Evolutionary conservation across 306 rosid genomes (phyloP).

Genomic region (Vicia villosa): DNA sequence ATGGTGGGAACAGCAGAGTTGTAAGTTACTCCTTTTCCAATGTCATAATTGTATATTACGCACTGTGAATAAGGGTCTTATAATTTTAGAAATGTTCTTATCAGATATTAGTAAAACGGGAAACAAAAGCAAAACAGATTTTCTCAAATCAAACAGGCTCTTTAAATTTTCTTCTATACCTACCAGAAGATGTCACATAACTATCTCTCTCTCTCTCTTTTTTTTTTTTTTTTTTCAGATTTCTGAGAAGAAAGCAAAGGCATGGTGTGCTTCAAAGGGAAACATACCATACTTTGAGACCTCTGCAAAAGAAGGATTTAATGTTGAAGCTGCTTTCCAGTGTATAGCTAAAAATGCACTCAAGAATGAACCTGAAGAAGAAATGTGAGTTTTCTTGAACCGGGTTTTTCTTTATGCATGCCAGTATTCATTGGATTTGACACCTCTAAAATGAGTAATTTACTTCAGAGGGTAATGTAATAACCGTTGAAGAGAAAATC

Average conservation of each 20-base stretch:
- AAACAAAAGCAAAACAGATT: background rate
- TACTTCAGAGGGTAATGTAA: background rate
- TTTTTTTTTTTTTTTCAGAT: constrained; percentile 60
- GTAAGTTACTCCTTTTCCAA: constrained; percentile 53
- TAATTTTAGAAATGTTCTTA: background rate
- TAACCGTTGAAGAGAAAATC: background rate
- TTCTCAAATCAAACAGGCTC: background rate
- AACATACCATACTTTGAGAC: constrained; percentile 98
- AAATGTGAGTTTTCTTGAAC: constrained; percentile 61
- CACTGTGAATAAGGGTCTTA: background rate
- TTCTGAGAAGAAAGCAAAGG: constrained; percentile 99
- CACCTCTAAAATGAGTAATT: background rate
- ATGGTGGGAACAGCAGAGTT: constrained; percentile 96
- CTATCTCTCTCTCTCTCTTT: too few species aligned
- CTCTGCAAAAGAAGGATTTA: constrained; percentile 98
- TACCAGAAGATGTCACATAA: background rate
- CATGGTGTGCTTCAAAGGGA: constrained; percentile 99
- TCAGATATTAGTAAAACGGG: background rate
- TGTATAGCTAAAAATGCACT: constrained; percentile 98
- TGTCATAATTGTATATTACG: constrained; percentile 12
- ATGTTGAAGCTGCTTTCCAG: constrained; percentile 96
- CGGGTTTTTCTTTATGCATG: constrained; percentile 8
- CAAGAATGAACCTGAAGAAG: constrained; percentile 99
- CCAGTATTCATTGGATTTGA: background rate
- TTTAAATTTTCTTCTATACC: constrained; percentile 1